Evolutionary conservation across 2,329 filamentous ascomycete species (phyloP).

Genomic region (Bertia moriformis): DNA sequence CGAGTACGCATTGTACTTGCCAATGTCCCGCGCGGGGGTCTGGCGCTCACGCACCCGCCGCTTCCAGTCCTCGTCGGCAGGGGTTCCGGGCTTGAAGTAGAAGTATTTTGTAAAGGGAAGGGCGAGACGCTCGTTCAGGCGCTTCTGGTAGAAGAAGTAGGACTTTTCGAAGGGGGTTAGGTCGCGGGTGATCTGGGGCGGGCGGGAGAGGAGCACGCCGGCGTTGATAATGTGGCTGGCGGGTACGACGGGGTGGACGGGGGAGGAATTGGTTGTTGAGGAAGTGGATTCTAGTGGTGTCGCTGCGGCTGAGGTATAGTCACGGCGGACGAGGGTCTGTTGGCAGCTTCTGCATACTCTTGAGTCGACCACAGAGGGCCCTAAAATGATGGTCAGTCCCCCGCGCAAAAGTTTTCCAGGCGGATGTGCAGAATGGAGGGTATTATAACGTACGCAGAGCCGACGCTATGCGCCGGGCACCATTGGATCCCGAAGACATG

Average conservation of each 20-base stretch:
- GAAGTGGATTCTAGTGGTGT: not conserved
- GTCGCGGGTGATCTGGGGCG: slow-evolving; percentile 72
- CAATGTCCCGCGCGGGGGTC: slow-evolving; percentile 68
- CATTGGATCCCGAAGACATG: slow-evolving; percentile 1
- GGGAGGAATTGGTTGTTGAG: not conserved
- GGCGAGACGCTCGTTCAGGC: slow-evolving; percentile 80
- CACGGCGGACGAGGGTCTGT: not conserved
- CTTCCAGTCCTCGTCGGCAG: slow-evolving; percentile 76
- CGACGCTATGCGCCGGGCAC: slow-evolving; percentile 1
- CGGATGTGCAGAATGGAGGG: not conserved
- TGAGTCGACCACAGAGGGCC: not conserved
- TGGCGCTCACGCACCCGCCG: slow-evolving; percentile 64
- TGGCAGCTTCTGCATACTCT: not conserved
- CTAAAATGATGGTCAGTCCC: not conserved
- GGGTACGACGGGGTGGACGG: slow-evolving; percentile 1
- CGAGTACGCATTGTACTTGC: slow-evolving; percentile 57
- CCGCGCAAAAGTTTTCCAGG: not conserved
- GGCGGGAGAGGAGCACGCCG: slow-evolving; percentile 73
- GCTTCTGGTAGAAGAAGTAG: slow-evolving; percentile 94
- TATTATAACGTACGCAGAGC: not conserved
- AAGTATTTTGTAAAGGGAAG: slow-evolving; percentile 80
- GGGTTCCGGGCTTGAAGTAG: slow-evolving; percentile 86
- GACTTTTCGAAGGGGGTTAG: slow-evolving; percentile 80
- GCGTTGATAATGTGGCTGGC: slow-evolving; percentile 32
- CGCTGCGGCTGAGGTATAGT: not conserved